Conservation (phyloP, 176 grass and related monocot species). For the Zea luxurians region DNA sequence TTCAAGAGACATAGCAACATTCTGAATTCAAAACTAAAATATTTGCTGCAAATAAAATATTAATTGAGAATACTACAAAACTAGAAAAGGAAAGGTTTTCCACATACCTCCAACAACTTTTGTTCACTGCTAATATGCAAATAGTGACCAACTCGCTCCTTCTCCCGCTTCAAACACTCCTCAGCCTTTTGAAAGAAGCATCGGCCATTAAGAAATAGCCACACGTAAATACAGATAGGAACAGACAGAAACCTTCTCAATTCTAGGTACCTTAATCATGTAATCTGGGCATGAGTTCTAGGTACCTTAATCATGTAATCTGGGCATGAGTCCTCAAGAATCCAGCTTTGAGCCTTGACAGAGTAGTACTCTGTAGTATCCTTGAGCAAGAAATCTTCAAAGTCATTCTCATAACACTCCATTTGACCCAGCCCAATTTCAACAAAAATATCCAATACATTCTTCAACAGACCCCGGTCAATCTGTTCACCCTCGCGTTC, state of each 20-base stretch:
- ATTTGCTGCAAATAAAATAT: not conserved
- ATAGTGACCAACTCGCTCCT: constrained; percentile 91
- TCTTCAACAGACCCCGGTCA: constrained; percentile 86
- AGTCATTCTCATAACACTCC: constrained; percentile 88
- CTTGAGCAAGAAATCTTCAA: constrained; percentile 89
- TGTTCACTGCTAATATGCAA: constrained; percentile 91
- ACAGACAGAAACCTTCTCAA: not conserved
- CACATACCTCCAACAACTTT: constrained; percentile 85
- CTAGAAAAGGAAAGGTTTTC: constrained; percentile 2
- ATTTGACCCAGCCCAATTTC: constrained; percentile 81
- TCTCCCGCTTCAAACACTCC: constrained; percentile 85
- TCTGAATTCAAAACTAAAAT: not conserved
- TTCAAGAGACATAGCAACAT: not conserved
- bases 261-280: constrained; percentile 78
- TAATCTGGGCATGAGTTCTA: constrained; percentile 64
- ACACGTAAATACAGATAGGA: not conserved
- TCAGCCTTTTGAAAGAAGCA: constrained; percentile 68
- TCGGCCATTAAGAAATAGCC: constrained; percentile 5
- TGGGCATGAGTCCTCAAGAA: constrained; percentile 69
- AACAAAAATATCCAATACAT: constrained; percentile 96
- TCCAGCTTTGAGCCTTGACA: constrained; percentile 91
- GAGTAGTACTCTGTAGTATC: constrained; percentile 86
- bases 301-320: no score
- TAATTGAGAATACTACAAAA: not conserved
- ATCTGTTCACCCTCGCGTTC: constrained; percentile 94